Evolutionary conservation across 2,329 filamentous ascomycete genomes (phyloP).

Genomic region (Apiospora phragmitis): DNA sequence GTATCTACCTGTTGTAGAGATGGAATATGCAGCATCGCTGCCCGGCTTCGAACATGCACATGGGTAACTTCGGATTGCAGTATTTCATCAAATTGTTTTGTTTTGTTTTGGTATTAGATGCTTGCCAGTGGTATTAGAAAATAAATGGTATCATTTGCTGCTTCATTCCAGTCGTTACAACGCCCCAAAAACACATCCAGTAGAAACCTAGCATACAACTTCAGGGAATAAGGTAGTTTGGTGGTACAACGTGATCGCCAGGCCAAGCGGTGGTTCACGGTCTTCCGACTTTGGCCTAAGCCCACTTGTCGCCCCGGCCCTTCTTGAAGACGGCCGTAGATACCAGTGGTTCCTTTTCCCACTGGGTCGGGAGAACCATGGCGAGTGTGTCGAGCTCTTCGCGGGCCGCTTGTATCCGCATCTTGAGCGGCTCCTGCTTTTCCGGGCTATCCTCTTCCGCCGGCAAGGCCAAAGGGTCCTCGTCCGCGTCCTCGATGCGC

Average conservation of each 20-base stretch:
- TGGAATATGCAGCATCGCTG: neutral
- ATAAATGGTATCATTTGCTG: constrained; percentile 7
- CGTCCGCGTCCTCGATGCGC: constrained; percentile 21
- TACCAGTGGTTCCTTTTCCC: constrained; percentile 29
- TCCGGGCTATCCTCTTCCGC: constrained; percentile 9
- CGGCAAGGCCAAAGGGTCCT: constrained; percentile 10
- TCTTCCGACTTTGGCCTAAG: neutral
- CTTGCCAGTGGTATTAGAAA: neutral
- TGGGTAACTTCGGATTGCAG: neutral
- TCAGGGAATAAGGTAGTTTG: neutral
- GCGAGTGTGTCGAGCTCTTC: constrained; percentile 32
- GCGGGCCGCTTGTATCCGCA: constrained; percentile 31
- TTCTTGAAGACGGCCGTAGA: constrained; percentile 31
- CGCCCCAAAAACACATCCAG: neutral
- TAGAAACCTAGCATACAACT: neutral
- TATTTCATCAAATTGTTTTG: neutral
- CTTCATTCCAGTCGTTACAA: constrained; percentile 1
- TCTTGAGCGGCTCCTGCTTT: constrained; percentile 20
- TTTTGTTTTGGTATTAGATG: neutral
- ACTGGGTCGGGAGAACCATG: constrained; percentile 29
- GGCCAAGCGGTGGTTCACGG: neutral
- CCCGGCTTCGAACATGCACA: neutral
- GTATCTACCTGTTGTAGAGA: neutral
- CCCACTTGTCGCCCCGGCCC: constrained; percentile 1
- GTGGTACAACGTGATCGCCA: neutral